Percentiles rank a stretch among this genome's conserved stretches.
Conservation (phyloP, 768 basidiomycete species). For the Amylocystis lapponica region DNA sequence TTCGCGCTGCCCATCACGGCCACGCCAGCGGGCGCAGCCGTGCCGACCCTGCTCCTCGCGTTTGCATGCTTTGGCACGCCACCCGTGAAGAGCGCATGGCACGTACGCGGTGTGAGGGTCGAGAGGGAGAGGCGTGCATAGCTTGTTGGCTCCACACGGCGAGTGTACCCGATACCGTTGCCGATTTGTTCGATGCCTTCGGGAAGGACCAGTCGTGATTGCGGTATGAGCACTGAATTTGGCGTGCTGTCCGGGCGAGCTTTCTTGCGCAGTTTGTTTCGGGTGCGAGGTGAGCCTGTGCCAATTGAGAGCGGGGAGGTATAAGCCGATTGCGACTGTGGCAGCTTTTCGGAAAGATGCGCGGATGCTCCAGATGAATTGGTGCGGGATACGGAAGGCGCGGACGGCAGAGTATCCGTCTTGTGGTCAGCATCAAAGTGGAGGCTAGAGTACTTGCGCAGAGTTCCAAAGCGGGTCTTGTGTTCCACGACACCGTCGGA, state of each 20-base stretch:
- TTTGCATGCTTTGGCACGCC: conserved; percentile 2
- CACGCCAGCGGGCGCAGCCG: neutral
- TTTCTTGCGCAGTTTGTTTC: conserved; percentile 38
- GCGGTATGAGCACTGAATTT: conserved; percentile 13
- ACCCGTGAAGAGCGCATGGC: conserved; percentile 12
- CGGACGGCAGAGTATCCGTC: conserved; percentile 15
- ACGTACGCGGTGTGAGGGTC: conserved; percentile 15
- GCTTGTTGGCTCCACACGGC: conserved; percentile 7
- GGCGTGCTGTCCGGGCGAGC: conserved; percentile 31
- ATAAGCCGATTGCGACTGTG: conserved; percentile 12
- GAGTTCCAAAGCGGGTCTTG: too few species aligned
- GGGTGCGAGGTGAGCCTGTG: conserved; percentile 27
- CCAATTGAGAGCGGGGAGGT: conserved; percentile 30
- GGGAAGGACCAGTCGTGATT: conserved; percentile 34
- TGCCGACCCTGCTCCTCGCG: conserved; percentile 1
- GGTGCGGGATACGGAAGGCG: conserved; percentile 1
- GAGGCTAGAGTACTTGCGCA: conserved; percentile 23
- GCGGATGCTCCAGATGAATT: conserved; percentile 5
- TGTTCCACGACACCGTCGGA: conserved; percentile 1
- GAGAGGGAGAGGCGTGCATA: conserved; percentile 6
- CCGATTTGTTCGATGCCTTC: conserved; percentile 26
- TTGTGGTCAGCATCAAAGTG: conserved; percentile 21
- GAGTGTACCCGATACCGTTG: conserved; percentile 28
- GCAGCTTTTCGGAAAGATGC: conserved; percentile 1
- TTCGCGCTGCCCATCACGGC: neutral